phyloP scores from a whole-genome alignment of 2,329 filamentous ascomycete species.

The Aspergillus fijiensis region DNA sequence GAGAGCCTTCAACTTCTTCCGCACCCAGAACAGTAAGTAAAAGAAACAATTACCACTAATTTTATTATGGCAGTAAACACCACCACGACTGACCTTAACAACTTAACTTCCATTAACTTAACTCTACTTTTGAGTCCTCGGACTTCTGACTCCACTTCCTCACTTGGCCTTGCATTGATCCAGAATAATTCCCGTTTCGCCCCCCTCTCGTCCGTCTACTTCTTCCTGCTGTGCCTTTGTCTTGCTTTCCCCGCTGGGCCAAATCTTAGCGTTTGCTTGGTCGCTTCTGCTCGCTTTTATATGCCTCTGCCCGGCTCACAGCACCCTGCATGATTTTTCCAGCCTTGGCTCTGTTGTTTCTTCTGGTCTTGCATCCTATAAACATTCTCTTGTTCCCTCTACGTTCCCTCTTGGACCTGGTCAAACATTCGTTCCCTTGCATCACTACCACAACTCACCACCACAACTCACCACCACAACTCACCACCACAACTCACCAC shows the following conservation, averaged over 20 bases:
- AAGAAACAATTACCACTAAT: no score
- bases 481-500: background rate
- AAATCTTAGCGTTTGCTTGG: slow-evolving; percentile 1
- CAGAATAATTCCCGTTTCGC: background rate
- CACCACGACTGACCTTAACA: no score
- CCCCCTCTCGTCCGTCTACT: background rate
- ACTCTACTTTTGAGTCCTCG: background rate
- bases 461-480: background rate
- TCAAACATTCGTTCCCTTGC: background rate
- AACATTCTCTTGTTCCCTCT: slow-evolving; percentile 2
- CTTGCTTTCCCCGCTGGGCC: background rate
- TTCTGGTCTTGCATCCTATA: background rate
- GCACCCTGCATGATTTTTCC: background rate
- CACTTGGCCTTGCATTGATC: background rate
- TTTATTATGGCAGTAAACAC: no score
- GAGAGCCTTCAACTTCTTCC: no score
- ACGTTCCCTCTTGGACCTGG: background rate
- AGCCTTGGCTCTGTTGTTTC: slow-evolving; percentile 1
- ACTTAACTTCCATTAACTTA: no score
- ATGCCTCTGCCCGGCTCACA: slow-evolving; percentile 2
- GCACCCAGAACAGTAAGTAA: no score
- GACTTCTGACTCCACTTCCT: background rate
- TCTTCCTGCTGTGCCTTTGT: background rate
- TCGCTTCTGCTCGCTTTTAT: slow-evolving; percentile 5
- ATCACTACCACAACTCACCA: background rate